Conservation (phyloP, 306 rosid species). For the Geum urbanum region DNA sequence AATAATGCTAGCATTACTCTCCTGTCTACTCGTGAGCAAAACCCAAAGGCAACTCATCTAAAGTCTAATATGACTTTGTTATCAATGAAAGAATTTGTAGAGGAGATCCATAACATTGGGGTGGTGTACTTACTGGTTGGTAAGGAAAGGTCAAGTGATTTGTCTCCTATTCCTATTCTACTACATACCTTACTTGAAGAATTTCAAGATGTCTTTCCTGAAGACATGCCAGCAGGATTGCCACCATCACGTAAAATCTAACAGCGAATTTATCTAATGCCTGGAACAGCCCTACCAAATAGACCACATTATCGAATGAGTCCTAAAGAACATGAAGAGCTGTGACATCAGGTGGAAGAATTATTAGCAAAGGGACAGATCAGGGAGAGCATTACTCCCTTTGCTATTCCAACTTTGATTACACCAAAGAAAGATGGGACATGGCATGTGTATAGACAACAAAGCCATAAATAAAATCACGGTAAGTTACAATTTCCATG, state of each 20-base stretch:
- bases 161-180: not conserved
- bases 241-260: not conserved
- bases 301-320: not conserved
- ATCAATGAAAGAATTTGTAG: not conserved
- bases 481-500: too few species aligned
- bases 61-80: not conserved
- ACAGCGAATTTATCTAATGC: not conserved
- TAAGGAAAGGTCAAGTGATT: not conserved
- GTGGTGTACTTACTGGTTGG: not conserved
- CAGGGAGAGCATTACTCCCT: constrained; percentile 6
- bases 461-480: constrained; percentile 1
- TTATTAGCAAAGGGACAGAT: not conserved
- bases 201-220: not conserved
- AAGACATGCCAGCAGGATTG: too few species aligned
- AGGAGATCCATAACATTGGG: not conserved
- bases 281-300: not conserved
- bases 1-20: not conserved
- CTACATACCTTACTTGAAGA: not conserved
- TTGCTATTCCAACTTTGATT: not conserved
- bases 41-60: not conserved
- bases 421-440: not conserved
- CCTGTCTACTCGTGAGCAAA: not conserved
- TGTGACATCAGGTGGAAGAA: not conserved
- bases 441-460: not conserved
- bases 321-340: not conserved